Evolutionary conservation across 1,139 yeast genomes (phyloP).

Genomic region (Yamadazyma friedrichii): DNA sequence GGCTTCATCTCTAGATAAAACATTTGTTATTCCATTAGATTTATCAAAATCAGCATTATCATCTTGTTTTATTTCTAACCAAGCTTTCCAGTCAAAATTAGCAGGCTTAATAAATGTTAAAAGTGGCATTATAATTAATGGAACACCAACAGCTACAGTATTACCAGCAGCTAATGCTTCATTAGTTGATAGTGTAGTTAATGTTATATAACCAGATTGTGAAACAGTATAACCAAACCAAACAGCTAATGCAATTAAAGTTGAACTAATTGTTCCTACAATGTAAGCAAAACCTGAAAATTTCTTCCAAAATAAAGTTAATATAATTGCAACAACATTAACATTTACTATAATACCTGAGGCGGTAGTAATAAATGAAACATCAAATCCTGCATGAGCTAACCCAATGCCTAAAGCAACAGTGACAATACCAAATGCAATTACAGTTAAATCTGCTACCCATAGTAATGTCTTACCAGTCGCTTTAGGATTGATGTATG

Average conservation of each 20-base stretch:
- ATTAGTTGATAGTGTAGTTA: constrained; percentile 20
- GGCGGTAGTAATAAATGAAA: constrained; percentile 22
- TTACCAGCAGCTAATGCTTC: constrained; percentile 34
- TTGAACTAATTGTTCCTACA: constrained; percentile 46
- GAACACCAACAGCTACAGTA: constrained; percentile 28
- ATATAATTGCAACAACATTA: constrained; percentile 28
- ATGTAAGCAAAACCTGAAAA: constrained; percentile 40
- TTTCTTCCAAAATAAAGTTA: constrained; percentile 46
- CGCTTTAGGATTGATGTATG: constrained; percentile 35
- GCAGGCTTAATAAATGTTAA: constrained; percentile 29
- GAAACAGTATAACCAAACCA: constrained; percentile 41
- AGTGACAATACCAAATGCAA: constrained; percentile 27
- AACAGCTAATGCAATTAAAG: constrained; percentile 40
- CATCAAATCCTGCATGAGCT: constrained; percentile 33
- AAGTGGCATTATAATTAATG: constrained; percentile 23
- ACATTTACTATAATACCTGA: constrained; percentile 36
- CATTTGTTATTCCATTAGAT: constrained; percentile 13
- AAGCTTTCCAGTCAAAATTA: constrained; percentile 22
- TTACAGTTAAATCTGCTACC: constrained; percentile 27
- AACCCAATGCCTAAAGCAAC: constrained; percentile 33
- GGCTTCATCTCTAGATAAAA: constrained; percentile 21
- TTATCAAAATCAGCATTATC: constrained; percentile 28
- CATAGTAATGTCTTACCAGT: constrained; percentile 30
- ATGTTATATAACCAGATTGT: constrained; percentile 25
- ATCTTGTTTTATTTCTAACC: constrained; percentile 23